These are phyloP conservation scores for Diplodia mutila DNA, from an alignment of 2,329 filamentous ascomycete genomes.

Conservation along the genomic window DNA sequence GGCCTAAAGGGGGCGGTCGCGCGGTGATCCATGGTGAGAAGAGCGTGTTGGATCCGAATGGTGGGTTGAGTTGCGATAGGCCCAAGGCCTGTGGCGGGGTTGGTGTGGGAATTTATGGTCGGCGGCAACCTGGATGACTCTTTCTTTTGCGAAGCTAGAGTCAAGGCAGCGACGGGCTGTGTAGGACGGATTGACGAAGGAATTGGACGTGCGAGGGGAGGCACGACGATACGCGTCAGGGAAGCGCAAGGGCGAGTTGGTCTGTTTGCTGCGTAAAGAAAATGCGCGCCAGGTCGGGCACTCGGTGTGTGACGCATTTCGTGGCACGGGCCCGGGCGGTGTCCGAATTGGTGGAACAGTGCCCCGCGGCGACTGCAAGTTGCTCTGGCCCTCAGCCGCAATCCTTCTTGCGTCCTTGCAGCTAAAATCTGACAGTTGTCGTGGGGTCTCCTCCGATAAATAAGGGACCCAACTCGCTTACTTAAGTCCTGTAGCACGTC, in stretches of 20 bases:
- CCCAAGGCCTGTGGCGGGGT: conserved; percentile 1
- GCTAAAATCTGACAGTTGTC: neutral
- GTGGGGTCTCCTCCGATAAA: neutral
- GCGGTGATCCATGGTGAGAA: conserved; percentile 54
- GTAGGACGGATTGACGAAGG: neutral
- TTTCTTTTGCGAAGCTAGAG: neutral
- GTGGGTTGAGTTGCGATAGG: neutral
- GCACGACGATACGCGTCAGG: neutral
- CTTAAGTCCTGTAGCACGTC: neutral
- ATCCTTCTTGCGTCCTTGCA: neutral
- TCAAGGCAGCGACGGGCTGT: neutral
- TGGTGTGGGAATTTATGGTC: conserved; percentile 7
- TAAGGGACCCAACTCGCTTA: neutral
- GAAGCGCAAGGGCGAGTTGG: neutral
- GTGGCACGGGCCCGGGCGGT: neutral
- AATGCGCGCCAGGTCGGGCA: neutral
- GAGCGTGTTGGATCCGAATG: neutral
- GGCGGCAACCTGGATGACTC: conserved; percentile 2
- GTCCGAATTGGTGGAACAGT: neutral
- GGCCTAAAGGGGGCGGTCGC: conserved; percentile 62
- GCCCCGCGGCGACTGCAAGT: neutral
- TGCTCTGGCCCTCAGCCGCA: neutral
- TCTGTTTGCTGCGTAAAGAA: neutral
- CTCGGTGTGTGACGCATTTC: conserved; percentile 1
- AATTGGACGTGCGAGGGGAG: neutral